Evolutionary conservation across 2,329 filamentous ascomycete species (phyloP), one percentile per base, ranked within the genome.

Genomic region (Dactylellina haptotyla): DNA sequence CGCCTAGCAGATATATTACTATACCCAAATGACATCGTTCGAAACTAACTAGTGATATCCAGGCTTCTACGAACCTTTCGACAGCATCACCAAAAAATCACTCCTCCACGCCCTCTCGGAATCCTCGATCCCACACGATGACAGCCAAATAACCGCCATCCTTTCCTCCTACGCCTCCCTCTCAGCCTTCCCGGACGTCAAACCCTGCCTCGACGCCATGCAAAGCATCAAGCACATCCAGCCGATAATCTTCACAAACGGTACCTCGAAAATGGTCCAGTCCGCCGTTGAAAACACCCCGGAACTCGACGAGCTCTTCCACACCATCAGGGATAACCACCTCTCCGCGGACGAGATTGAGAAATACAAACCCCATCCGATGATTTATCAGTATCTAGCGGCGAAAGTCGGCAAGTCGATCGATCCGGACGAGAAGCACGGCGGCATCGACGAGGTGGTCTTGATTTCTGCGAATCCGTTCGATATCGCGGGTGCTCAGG

Each of bases 381-480:
- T 83, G 56, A 84, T 85, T 1, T 93, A 93, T 77, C 75, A 82
- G n/a, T 83, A 89, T 78, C 81, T 91, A 23, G 83, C 85, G 0
- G 76, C 83, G 75, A 82, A 82, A 34, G 8, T 65, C 46, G 70
- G 53, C 25, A 59, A 71, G 28, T 18, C 75, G 50, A 26, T 79
- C 9, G 74, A 74, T 6, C 54, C 64, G 56, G 76, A 76, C 34
- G 77, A 77, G 5, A 77, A 77, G 12, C 77, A 78, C 39, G 81
- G 80, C 0, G 77, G 83, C 16, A 81, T 83, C 75, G 81, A 79
- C 0, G 81, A 85, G 25, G 83, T 92, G 12, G 92, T 89, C 88
- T 80, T 93, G 5, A 84, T 93, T 4, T 90, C 85, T 76, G 86
- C 87, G 1, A 93, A 93, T 78, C 87, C 90, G 1, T 93, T 93